Evolutionary conservation across 2,329 filamentous ascomycete genomes (phyloP), one percentile per base, ranked within the genome.

Genomic region (Fusarium penzigii): DNA sequence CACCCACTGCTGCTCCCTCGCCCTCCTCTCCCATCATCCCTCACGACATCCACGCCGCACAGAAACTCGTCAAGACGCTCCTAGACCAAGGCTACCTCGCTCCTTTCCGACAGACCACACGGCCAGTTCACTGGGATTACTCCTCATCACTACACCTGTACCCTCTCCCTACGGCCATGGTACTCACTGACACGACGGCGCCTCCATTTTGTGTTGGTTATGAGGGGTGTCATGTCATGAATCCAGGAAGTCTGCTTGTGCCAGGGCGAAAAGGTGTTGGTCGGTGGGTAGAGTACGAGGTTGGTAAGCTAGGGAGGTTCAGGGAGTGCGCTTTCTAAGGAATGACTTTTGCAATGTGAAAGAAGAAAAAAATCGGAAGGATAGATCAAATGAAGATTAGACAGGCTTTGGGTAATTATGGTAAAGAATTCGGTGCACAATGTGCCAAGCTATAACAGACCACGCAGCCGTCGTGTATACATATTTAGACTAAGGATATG

Each of bases 161-260:
- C 69, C 94, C 93, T 9, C 73, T 97, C 29, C 94, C 94, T 2
- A 93, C 90, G 17, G 85, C 89, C 1, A 77, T 97, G 65, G 83
- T 95, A 14, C 74, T 99, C 5, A 87, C 91, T 2, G 94, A 99
- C 72, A 78, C 88, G 0, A 90, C 92, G 40, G 86, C 88, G 10
- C 86, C 89, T 13, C 81, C 91, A 0, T 99, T 96, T 66, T 88
- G 88, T 48, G 78, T 97, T 58, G 96, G 90, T 13, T 97, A 97
- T 67, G 93, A 96, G 71, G 93, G 92, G 0, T 97, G 94, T 67
- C 90, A 94, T 74, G 92, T 97, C 34, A 87, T 99, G 82, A 99
- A 99, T 69, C 92, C 94, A 0, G 91, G 92, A 6, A 80, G 82
- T 44, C 72, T 99, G 45, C 79, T 95, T 20, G 85, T 90, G 0